A percentile compares a stretch with the other conserved stretches of the same genome.
Evolutionary conservation across 345 rosid species (phyloP).

Genomic region (Geranium brycei): DNA sequence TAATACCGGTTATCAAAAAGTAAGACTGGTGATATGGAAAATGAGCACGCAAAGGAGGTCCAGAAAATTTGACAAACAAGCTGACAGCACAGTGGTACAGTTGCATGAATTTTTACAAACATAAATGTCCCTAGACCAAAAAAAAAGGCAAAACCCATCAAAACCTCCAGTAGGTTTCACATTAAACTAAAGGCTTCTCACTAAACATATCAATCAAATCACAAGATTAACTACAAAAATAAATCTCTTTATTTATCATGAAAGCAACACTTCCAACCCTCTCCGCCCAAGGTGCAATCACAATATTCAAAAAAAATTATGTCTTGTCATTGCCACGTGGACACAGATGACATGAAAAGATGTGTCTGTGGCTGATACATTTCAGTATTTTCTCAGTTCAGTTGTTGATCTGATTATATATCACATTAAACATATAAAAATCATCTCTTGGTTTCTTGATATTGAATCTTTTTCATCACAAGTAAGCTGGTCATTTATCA

Average conservation of each 20-base stretch:
- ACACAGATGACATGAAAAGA: neutral
- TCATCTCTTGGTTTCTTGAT: neutral
- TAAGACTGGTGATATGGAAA: neutral
- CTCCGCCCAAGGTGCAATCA: too few species aligned
- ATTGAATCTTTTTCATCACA: neutral
- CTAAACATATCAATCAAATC: neutral
- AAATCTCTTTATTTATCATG: too few species aligned
- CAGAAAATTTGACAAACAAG: neutral
- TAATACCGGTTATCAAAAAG: neutral
- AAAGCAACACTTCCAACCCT: too few species aligned
- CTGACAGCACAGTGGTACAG: neutral
- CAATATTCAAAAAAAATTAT: too few species aligned
- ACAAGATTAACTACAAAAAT: too few species aligned
- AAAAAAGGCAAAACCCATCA: neutral
- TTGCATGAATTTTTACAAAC: neutral
- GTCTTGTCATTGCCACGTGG: too few species aligned
- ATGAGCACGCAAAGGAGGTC: neutral
- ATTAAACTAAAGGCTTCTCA: neutral
- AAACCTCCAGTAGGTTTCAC: neutral
- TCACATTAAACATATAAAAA: too few species aligned
- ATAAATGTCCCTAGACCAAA: neutral
- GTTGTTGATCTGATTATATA: too few species aligned
- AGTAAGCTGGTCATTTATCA: neutral
- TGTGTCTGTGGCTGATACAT: neutral
- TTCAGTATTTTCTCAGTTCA: neutral